Conservation (phyloP, 495 filamentous ascomycete species). For the Cercophora samala region DNA sequence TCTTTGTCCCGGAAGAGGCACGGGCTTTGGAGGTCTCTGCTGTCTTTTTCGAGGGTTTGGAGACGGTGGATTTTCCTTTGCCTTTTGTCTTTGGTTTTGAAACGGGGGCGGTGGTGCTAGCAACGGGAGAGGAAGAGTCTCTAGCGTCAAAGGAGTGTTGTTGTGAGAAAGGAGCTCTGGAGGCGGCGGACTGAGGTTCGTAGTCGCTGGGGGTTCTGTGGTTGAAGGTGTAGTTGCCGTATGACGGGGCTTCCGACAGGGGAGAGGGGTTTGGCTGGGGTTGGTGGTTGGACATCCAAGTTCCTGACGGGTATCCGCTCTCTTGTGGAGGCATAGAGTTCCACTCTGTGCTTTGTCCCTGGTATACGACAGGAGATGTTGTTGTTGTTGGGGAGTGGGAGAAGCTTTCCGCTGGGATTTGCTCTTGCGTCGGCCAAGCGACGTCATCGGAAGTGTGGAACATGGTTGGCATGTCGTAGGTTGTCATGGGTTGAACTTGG, state of each 20-base stretch:
- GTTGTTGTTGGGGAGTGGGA: not conserved
- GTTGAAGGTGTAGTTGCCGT: not conserved
- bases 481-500: not conserved
- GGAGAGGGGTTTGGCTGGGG: slow-evolving; percentile 14
- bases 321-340: not conserved
- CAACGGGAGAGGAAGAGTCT: not conserved
- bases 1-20: not conserved
- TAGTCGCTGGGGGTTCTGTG: not conserved
- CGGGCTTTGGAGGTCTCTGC: not conserved
- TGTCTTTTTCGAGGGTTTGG: not conserved
- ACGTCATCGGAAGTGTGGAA: not conserved
- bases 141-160: not conserved
- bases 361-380: not conserved
- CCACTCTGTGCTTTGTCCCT: not conserved
- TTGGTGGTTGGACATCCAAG: slow-evolving; percentile 7
- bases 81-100: slow-evolving; percentile 2
- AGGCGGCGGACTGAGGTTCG: not conserved
- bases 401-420: not conserved
- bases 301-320: not conserved
- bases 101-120: not conserved
- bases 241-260: slow-evolving; percentile 12
- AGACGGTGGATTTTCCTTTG: slow-evolving; percentile 1
- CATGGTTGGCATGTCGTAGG: slow-evolving; percentile 4
- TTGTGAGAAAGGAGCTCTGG: not conserved
- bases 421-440: not conserved